Evolutionary conservation across 2,329 filamentous ascomycete species (phyloP).

Genomic region (Diaporthe nobilis): DNA sequence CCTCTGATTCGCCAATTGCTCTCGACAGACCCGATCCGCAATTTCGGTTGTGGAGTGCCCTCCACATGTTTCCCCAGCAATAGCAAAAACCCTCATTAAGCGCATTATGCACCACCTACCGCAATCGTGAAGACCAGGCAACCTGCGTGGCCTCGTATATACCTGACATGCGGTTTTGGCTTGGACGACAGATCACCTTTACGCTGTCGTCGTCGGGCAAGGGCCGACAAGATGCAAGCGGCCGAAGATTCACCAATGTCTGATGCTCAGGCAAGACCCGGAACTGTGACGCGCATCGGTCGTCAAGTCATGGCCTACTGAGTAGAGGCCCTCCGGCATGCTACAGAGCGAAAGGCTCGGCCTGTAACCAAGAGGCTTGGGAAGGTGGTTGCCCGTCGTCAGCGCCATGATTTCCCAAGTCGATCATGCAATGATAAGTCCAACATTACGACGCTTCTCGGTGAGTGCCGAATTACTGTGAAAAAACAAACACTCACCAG

Average conservation of each 20-base stretch:
- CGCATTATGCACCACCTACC: slow-evolving; percentile 15
- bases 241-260: not conserved
- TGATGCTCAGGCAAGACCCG: not conserved
- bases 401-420: not conserved
- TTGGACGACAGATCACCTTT: not conserved
- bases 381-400: not conserved
- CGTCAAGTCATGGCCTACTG: not conserved
- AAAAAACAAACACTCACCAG: not conserved
- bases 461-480: not conserved
- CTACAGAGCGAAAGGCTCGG: not conserved
- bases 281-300: not conserved
- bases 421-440: not conserved
- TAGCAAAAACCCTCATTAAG: slow-evolving; percentile 11
- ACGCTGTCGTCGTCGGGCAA: not conserved
- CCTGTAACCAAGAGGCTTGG: not conserved
- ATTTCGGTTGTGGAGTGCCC: slow-evolving; percentile 25
- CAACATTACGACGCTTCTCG: not conserved
- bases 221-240: not conserved
- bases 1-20: slow-evolving; percentile 28
- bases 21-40: slow-evolving; percentile 6
- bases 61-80: slow-evolving; percentile 25
- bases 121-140: not conserved
- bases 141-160: slow-evolving; percentile 26
- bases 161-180: slow-evolving; percentile 4
- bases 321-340: not conserved